These are phyloP conservation scores for Stropharia rugosoannulata DNA, from an alignment of 768 basidiomycete genomes.

Conservation along the genomic window DNA sequence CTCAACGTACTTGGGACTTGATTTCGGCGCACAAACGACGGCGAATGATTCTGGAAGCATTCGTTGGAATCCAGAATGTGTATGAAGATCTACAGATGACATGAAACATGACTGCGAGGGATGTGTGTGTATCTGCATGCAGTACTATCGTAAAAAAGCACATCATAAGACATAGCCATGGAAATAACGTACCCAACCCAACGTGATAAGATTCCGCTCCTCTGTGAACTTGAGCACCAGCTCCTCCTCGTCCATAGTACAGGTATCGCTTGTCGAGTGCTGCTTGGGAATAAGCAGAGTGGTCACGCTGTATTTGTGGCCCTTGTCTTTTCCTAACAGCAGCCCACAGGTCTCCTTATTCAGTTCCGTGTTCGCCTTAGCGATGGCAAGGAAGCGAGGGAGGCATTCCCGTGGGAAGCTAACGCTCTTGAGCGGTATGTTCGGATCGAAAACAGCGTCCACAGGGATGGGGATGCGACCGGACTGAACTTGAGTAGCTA, in stretches of 20 bases:
- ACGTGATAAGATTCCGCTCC: conserved; percentile 74
- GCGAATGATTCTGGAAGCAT: conserved; percentile 94
- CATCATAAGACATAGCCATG: conserved; percentile 1
- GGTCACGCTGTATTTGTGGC: conserved; percentile 68
- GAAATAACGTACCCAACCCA: conserved; percentile 77
- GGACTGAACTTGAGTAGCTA: conserved; percentile 13
- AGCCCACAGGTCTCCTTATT: conserved; percentile 89
- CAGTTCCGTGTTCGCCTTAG: conserved; percentile 71
- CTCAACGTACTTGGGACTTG: conserved; percentile 62
- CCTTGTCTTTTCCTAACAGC: conserved; percentile 67
- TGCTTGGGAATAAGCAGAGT: conserved; percentile 88
- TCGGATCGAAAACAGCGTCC: conserved; percentile 21
- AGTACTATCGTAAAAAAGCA: not conserved
- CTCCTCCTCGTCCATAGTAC: conserved; percentile 90
- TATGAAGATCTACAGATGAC: conserved; percentile 93
- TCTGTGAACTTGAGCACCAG: conserved; percentile 84
- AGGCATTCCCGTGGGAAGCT: conserved; percentile 72
- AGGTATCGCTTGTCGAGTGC: conserved; percentile 87
- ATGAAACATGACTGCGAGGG: conserved; percentile 93
- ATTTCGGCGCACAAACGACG: conserved; percentile 85
- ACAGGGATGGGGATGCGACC: conserved; percentile 18
- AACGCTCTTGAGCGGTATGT: conserved; percentile 56
- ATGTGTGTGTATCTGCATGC: conserved; percentile 82
- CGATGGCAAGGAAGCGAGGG: conserved; percentile 74
- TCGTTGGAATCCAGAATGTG: conserved; percentile 84